Evolutionary conservation across 257 asterid species (phyloP).

Genomic region (Capsicum rhomboideum): DNA sequence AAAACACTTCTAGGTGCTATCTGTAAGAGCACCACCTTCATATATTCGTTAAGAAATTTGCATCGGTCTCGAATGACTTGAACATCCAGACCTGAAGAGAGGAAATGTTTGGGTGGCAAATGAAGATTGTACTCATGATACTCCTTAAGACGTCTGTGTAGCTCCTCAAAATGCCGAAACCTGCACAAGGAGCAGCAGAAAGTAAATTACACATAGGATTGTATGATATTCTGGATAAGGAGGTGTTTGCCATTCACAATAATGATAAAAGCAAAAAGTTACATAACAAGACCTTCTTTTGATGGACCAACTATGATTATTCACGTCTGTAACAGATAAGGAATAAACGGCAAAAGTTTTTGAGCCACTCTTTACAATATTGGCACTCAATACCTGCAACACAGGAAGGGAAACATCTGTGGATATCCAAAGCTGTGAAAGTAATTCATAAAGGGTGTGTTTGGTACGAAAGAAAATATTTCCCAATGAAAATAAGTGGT

Average conservation of each 20-base stretch:
- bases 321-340: slow-evolving; percentile 74
- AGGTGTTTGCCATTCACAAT: background rate
- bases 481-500: background rate
- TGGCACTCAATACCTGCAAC: slow-evolving; percentile 80
- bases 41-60: slow-evolving; percentile 76
- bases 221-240: background rate
- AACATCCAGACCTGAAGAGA: slow-evolving; percentile 79
- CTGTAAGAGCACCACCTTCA: slow-evolving; percentile 57
- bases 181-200: slow-evolving; percentile 32
- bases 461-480: background rate
- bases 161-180: slow-evolving; percentile 93
- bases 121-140: slow-evolving; percentile 83
- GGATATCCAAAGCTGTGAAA: background rate
- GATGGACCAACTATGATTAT: slow-evolving; percentile 85
- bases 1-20: slow-evolving; percentile 1
- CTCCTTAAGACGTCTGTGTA: slow-evolving; percentile 93
- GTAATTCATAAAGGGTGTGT: background rate
- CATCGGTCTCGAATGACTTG: slow-evolving; percentile 78
- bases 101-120: slow-evolving; percentile 97
- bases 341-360: slow-evolving; percentile 80
- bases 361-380: slow-evolving; percentile 92
- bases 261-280: slow-evolving; percentile 2
- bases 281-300: slow-evolving; percentile 70
- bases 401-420: slow-evolving; percentile 7
- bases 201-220: background rate